These are phyloP conservation scores for Rhododendron molle DNA, from an alignment of 148 eudicot genomes.

Conservation along the genomic window DNA sequence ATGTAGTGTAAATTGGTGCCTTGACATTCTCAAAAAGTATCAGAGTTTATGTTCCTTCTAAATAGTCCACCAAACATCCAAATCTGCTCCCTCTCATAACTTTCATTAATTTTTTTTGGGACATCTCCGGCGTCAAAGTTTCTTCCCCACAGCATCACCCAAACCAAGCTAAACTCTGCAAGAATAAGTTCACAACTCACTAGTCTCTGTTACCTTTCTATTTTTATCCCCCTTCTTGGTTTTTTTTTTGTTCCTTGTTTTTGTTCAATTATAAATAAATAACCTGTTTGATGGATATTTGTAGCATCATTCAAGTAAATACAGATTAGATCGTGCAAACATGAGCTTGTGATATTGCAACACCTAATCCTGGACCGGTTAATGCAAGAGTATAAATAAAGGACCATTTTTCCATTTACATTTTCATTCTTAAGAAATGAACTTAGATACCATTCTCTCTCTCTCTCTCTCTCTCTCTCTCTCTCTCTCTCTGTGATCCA, in stretches of 20 bases:
- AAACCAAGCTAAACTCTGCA: neutral
- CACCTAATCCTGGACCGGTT: neutral
- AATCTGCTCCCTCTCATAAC: neutral
- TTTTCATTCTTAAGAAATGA: neutral
- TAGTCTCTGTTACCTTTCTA: neutral
- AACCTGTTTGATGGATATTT: neutral
- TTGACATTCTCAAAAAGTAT: neutral
- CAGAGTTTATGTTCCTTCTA: neutral
- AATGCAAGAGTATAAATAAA: neutral
- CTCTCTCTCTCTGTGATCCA: neutral
- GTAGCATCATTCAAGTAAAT: neutral
- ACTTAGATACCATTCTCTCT: neutral
- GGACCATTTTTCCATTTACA: neutral
- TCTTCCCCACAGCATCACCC: neutral
- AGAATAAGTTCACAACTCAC: neutral
- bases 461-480: neutral
- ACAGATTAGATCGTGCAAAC: neutral
- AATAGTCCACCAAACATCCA: neutral
- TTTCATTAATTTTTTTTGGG: neutral
- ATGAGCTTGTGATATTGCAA: neutral
- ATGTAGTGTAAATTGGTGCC: neutral
- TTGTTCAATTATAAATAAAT: too few relatives aligned
- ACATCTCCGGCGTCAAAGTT: neutral
- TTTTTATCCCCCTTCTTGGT: neutral
- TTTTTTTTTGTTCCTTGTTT: neutral